A percentile compares a stretch with the other conserved stretches of the same genome.
Conservation (phyloP, 148 eudicot species). For the Nepenthes mirabilis region DNA sequence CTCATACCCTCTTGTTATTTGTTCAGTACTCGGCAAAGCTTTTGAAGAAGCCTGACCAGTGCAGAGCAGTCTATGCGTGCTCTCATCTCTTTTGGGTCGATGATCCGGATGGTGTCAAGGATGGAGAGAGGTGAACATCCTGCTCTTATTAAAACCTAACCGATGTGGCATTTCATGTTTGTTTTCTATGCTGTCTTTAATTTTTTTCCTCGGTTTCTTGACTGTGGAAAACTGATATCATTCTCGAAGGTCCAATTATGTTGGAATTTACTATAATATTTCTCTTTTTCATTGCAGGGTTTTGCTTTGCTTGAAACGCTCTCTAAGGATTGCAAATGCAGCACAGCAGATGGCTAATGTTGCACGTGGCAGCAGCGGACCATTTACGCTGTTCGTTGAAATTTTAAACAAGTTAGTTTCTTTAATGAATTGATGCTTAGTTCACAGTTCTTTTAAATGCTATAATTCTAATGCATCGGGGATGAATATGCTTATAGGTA, state of each 20-base stretch:
- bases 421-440: background rate
- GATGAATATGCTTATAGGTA: slow-evolving; percentile 40
- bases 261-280: background rate
- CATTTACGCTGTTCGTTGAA: slow-evolving; percentile 86
- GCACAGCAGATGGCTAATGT: slow-evolving; percentile 97
- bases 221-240: no score
- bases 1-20: background rate
- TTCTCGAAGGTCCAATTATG: no score
- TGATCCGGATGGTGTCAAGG: slow-evolving; percentile 88
- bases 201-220: background rate
- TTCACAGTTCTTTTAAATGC: background rate
- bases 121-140: slow-evolving; percentile 77
- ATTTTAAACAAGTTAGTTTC: slow-evolving; percentile 85
- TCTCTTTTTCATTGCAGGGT: slow-evolving; percentile 40
- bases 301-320: slow-evolving; percentile 83
- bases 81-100: slow-evolving; percentile 99
- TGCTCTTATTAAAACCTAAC: background rate
- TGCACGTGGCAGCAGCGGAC: slow-evolving; percentile 95
- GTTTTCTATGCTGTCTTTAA: background rate
- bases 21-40: slow-evolving; percentile 94
- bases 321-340: slow-evolving; percentile 93
- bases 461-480: background rate
- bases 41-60: slow-evolving; percentile 94
- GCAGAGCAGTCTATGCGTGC: slow-evolving; percentile 98
- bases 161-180: background rate